Evolutionary conservation across 345 rosid species (phyloP).

Genomic region (Syzygium aqueum): DNA sequence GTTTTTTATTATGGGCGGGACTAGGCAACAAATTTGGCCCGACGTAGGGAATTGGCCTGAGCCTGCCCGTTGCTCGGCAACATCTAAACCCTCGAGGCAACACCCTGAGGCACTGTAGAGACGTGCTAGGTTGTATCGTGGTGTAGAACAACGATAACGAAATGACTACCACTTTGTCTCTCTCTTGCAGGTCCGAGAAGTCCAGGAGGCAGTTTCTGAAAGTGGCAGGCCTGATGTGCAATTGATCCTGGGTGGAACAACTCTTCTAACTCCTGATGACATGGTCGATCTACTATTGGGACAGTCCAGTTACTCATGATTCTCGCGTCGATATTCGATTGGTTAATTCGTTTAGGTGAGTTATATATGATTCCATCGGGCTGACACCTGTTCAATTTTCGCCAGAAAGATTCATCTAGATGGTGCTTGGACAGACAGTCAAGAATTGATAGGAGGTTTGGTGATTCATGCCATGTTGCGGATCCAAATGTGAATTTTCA

Average conservation of each 20-base stretch:
- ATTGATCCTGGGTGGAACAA: constrained; percentile 79
- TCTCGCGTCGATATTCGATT: neutral
- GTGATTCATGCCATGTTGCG: neutral
- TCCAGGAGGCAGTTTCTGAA: constrained; percentile 69
- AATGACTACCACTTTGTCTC: neutral
- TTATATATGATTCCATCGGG: neutral
- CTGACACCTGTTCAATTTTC: neutral
- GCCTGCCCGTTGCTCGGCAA: neutral
- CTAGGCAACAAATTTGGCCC: neutral
- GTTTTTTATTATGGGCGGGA: neutral
- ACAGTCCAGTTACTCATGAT: constrained; percentile 45
- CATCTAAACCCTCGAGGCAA: neutral
- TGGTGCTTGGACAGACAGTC: neutral
- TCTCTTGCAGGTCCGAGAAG: constrained; percentile 57
- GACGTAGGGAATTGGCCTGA: neutral
- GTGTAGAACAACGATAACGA: neutral
- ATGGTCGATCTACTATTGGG: constrained; percentile 79
- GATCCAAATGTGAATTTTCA: neutral
- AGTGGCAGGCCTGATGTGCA: constrained; percentile 76
- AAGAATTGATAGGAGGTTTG: neutral
- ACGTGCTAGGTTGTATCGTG: neutral
- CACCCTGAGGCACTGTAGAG: neutral
- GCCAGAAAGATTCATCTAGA: neutral
- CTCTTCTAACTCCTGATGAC: constrained; percentile 74
- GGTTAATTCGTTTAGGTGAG: neutral